Conservation (phyloP, 495 filamentous ascomycete genomes). For the Arthonia radiata region DNA sequence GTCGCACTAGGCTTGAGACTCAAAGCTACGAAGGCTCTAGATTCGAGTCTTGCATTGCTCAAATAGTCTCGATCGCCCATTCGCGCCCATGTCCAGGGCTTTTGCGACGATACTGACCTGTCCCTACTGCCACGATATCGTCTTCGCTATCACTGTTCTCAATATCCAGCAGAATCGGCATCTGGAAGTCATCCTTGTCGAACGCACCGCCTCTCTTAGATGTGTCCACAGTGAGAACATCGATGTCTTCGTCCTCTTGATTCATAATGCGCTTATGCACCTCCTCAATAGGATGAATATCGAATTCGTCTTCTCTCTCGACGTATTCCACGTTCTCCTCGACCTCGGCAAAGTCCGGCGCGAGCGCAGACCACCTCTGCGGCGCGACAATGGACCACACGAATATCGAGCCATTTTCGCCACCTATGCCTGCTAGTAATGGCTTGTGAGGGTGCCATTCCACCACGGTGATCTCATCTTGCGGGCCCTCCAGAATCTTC, state of each 20-base stretch:
- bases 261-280: conserved; percentile 76
- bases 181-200: conserved; percentile 41
- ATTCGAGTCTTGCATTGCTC: too few relatives aligned
- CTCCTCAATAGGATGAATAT: conserved; percentile 88
- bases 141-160: conserved; percentile 60
- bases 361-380: conserved; percentile 88
- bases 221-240: conserved; percentile 55
- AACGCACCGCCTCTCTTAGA: conserved; percentile 27
- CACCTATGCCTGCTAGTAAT: conserved; percentile 64
- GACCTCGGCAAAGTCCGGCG: conserved; percentile 89
- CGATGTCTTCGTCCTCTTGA: conserved; percentile 69
- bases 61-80: too few relatives aligned
- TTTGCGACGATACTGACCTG: conserved; percentile 60
- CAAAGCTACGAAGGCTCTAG: too few relatives aligned
- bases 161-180: conserved; percentile 72
- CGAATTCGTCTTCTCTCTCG: conserved; percentile 90
- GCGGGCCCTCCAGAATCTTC: conserved; percentile 84
- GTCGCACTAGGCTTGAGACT: too few relatives aligned
- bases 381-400: conserved; percentile 82
- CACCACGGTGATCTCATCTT: conserved; percentile 79
- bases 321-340: conserved; percentile 96
- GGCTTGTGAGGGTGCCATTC: conserved; percentile 94
- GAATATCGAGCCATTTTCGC: conserved; percentile 73
- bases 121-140: conserved; percentile 63
- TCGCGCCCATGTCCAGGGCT: conserved; percentile 34